These are phyloP conservation scores for Solanum dulcamara DNA, from an alignment of 257 asterid genomes.

Conservation along the genomic window DNA sequence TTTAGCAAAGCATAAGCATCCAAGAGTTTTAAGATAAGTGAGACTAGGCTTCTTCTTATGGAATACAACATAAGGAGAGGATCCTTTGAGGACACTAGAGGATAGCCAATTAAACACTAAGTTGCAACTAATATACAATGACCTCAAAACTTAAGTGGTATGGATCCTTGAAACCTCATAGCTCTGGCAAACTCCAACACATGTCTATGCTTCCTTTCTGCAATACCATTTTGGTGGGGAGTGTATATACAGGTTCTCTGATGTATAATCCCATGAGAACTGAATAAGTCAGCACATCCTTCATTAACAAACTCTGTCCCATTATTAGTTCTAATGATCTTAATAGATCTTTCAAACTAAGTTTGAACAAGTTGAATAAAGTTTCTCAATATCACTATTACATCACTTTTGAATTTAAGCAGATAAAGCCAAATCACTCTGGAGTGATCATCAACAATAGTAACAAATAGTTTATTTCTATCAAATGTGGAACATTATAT, in stretches of 20 bases:
- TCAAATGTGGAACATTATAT: neutral
- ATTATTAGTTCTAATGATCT: neutral
- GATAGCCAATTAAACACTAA: no score
- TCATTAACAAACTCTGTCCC: no score
- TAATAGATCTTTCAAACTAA: neutral
- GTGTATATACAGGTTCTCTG: neutral
- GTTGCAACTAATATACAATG: neutral
- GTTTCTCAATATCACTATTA: no score
- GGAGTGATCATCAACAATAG: neutral
- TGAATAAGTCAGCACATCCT: rapidly evolving
- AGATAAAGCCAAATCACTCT: neutral
- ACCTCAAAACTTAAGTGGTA: no score
- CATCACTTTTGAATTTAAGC: neutral
- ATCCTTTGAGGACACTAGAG: rapidly evolving
- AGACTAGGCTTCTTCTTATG: no score
- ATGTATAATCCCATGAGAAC: neutral
- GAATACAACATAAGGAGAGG: neutral
- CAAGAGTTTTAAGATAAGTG: neutral
- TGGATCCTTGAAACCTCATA: no score
- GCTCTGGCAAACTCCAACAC: no score
- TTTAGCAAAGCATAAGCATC: neutral
- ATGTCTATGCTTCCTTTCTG: no score
- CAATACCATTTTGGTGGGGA: neutral
- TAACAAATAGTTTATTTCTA: neutral
- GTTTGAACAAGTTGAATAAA: no score